A percentile compares a stretch with the other conserved stretches of the same genome.
phyloP scores from a whole-genome alignment of 495 filamentous ascomycete species.

The Xylaria sp. region DNA sequence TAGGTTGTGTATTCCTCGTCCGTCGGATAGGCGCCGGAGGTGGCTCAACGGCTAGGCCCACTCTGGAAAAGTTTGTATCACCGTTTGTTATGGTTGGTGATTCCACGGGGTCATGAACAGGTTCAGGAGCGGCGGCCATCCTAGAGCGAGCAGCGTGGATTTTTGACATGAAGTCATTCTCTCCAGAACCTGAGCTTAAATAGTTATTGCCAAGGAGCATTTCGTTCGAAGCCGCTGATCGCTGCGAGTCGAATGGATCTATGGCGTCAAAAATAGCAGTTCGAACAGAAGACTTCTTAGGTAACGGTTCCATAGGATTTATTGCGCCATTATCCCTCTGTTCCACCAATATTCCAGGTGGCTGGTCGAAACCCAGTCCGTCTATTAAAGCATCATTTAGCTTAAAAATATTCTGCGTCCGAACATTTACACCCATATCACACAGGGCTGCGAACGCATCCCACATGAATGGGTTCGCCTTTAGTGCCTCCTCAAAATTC shows the following conservation, averaged over 20 bases:
- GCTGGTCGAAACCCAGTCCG: slow-evolving; percentile 42
- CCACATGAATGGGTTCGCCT: slow-evolving; percentile 96
- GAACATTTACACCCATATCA: slow-evolving; percentile 72
- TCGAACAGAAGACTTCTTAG: slow-evolving; percentile 47
- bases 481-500: slow-evolving; percentile 86
- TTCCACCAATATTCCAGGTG: slow-evolving; percentile 34
- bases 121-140: slow-evolving; percentile 35
- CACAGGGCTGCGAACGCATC: slow-evolving; percentile 87
- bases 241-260: slow-evolving; percentile 54
- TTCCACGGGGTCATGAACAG: slow-evolving; percentile 45
- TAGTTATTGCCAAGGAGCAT: slow-evolving; percentile 42
- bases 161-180: slow-evolving; percentile 53
- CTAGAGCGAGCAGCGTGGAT: slow-evolving; percentile 48
- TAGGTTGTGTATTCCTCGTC: slow-evolving; percentile 63
- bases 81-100: slow-evolving; percentile 46
- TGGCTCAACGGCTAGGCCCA: slow-evolving; percentile 56
- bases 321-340: slow-evolving; percentile 38
- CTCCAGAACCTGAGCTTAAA: slow-evolving; percentile 41
- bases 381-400: slow-evolving; percentile 59
- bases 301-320: slow-evolving; percentile 40
- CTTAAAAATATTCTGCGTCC: slow-evolving; percentile 85
- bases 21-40: slow-evolving; percentile 72
- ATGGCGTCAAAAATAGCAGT: slow-evolving; percentile 43
- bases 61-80: slow-evolving; percentile 47
- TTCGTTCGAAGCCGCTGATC: slow-evolving; percentile 45